Evolutionary conservation across 805 yeast species (phyloP), one percentile per base, ranked within the genome.

Genomic region (Schwanniomyces vanrijiae): DNA sequence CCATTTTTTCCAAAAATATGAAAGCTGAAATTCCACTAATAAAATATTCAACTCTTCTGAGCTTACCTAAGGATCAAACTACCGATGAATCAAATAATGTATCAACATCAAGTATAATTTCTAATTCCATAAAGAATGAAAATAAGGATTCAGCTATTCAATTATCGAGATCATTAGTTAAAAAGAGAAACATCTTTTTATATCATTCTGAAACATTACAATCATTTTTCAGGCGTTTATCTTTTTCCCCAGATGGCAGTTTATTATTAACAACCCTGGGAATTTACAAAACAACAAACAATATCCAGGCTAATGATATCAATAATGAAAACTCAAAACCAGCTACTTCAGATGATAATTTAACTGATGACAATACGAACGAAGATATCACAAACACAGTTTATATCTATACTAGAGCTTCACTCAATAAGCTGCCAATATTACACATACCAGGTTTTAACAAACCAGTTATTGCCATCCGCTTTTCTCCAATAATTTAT

Each of bases 241-340:
- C 85, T 1, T 90, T 92, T 60, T 86, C 97, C 0, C 96, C 96
- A 0, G 97, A 95, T 65, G 99, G 99, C 0, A 74, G 77, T 46
- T 63, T 94, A 33, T 68, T 94, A 26, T 67, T 92, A 24, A 81
- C 95, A 0, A 96, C 35, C 72, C 95, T 44, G 95, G 97, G 47
- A 67, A 82, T 51, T 69, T 79, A 65, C 78, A 78, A 58, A 60
- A 21, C 40, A 13, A 14, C 40, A 5, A 22, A 31, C 9, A 25
- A 31, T 24, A 42, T 18, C 8, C 26, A 19, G 7, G 20, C 13
- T 33, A 37, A 22, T 19, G 43, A 31, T 13, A 9, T 19, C 9
- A 41, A 9, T 7, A n/a, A 11, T 11, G 34, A 33, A 9, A 28
- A 26, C 10, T 13, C 26, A 18, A 19, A 18, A 8, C 26, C 31